Base-by-base conservation (phyloP, 1,139 yeast genomes). In the Hansenula lynferdii region DNA sequence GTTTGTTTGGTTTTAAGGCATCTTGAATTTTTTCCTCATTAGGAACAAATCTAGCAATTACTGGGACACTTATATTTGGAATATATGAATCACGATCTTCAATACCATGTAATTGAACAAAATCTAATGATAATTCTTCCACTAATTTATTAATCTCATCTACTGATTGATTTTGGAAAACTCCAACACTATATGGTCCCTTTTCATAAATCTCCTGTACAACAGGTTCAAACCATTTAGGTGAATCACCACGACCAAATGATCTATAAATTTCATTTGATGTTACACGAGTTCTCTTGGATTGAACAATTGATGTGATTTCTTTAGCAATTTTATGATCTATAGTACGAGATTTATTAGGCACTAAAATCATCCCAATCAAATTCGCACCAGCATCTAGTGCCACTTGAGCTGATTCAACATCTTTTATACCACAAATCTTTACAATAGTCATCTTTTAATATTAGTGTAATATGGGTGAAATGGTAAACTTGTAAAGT, bases 71-170 rank as follows among this genome's bases (percentile, higher is more conserved):
- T 11, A 81, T 62, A 37, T 56, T 47, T 0, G 57, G 47, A 11
- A 74, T 61, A 66, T 72, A 86, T 35, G 68, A 77, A 12, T 62
- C 48, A 45, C 82, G 66, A 31, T 84, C 73, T 58, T 92, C 97
- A 32, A 76, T 71, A 1, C 98, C 98, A 60, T 92, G 98, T 10
- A 92, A 63, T 57, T 92, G 98, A 1, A 92, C 84, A 26, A 87
- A 67, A 60, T 90, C 97, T 12, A 89, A 58, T 0, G 67, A 64
- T 20, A 81, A 61, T 9, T 69, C 70, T 1, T 63, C 54, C 7
- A 78, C 77, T 1, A 71, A 54, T 9, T 52, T 44, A 27, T 70
- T 58, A 0, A 90, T 83, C 16, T 82, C 83, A 3, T 75, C 80
- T 2, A 82, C 53, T 0, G 80, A 56, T 59, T 90, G 97, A 58